Evolutionary conservation across 2,329 filamentous ascomycete species (phyloP).

Genomic region (Phoma sp.): DNA sequence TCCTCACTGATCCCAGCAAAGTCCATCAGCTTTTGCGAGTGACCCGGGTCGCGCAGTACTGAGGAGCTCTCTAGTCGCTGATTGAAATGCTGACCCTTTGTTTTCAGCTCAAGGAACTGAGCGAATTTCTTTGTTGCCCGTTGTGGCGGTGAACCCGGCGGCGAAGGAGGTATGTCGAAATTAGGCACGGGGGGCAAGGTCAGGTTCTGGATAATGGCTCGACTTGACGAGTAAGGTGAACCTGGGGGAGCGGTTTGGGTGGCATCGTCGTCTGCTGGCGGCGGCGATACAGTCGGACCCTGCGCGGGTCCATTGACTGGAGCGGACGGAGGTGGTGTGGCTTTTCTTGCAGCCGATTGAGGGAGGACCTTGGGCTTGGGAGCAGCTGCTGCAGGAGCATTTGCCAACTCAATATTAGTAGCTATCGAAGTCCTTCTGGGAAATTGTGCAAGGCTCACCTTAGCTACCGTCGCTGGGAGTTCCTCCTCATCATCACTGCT

Average conservation of each 20-base stretch:
- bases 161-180: conserved; percentile 77
- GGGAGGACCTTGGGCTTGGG: conserved; percentile 18
- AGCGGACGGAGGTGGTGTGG: conserved; percentile 15
- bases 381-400: conserved; percentile 26
- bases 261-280: conserved; percentile 22
- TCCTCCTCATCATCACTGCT: conserved; percentile 59
- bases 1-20: conserved; percentile 67
- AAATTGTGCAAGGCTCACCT: conserved; percentile 49
- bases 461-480: conserved; percentile 34
- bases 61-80: conserved; percentile 71
- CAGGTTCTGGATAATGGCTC: conserved; percentile 71
- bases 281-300: conserved; percentile 36
- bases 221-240: conserved; percentile 73
- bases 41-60: conserved; percentile 73
- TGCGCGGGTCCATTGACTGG: conserved; percentile 36
- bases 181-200: conserved; percentile 77
- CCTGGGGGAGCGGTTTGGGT: conserved; percentile 36
- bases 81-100: conserved; percentile 80
- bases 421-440: conserved; percentile 50
- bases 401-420: conserved; percentile 55
- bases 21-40: conserved; percentile 74
- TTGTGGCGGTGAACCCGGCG: conserved; percentile 62
- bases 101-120: conserved; percentile 79
- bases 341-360: conserved; percentile 14
- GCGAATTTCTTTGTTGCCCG: conserved; percentile 70